Evolutionary conservation across 306 rosid species (phyloP).

Genomic region (Sophora flavescens): DNA sequence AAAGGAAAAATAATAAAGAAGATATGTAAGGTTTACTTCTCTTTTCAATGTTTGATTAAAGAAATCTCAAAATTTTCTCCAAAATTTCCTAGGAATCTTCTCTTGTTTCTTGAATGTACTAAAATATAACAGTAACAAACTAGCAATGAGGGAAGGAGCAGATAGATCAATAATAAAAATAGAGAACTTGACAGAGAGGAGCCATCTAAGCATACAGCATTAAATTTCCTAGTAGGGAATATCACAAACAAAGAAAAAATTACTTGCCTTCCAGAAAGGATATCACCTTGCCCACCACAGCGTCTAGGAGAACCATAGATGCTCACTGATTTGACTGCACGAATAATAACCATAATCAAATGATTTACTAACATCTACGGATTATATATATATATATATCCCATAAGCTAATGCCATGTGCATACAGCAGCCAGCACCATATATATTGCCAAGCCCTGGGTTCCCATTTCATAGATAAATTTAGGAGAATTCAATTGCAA

Average conservation of each 20-base stretch:
- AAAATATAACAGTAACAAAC: constrained; percentile 19
- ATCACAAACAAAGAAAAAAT: constrained; percentile 1
- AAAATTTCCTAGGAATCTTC: neutral
- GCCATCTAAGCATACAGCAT: constrained; percentile 20
- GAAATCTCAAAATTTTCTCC: neutral
- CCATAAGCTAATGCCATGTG: too few species aligned
- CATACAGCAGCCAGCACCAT: too few species aligned
- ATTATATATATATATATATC: neutral
- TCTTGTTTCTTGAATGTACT: constrained; percentile 26
- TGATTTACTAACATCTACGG: constrained; percentile 20
- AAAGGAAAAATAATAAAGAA: constrained; percentile 4
- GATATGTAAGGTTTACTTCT: neutral
- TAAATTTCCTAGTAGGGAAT: neutral
- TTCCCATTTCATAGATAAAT: too few species aligned
- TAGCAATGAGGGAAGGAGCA: neutral
- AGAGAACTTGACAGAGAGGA: neutral
- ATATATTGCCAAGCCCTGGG: too few species aligned
- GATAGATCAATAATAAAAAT: neutral
- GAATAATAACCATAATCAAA: constrained; percentile 32
- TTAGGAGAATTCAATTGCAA: too few species aligned
- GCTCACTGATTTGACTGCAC: constrained; percentile 81
- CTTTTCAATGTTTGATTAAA: neutral
- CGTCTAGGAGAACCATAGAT: constrained; percentile 91
- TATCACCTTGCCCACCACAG: constrained; percentile 96
- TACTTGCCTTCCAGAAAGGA: constrained; percentile 96